Base-by-base conservation (phyloP, 179 eudicot species). In the Nepenthes alata region DNA sequence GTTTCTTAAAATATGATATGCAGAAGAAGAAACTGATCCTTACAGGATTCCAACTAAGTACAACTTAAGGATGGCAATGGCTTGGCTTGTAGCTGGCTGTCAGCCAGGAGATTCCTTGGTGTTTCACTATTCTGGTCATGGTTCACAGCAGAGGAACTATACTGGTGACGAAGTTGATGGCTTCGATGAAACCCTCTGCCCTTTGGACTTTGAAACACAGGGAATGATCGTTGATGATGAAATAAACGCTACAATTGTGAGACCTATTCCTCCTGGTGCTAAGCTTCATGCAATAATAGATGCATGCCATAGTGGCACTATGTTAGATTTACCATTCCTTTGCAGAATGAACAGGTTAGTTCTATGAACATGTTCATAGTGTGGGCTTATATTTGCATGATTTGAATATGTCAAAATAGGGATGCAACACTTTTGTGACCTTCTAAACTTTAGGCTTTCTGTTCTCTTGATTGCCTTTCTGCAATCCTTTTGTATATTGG, bases 141-240 rank as follows among this genome's bases (percentile, higher is more conserved):
- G 98, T 61, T 89, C 95, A 63, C 81, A 81, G 34, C 94, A 89
- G 67, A 76, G 83, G 72, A 81, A 85, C 72, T 72, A 74, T 60
- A 85, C 66, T 15, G 93, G 95, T 14, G 95, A 89, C 66, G 95
- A 93, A 82, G 72, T 78, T 66, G 95, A 89, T 78, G 97, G 98
- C 55, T 89, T 83, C 72, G 98, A 93, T 72, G 97, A 89, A 80
- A 87, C 98, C 47, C 68, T 93, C 38, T 87, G 98, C 54, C 98
- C 98, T 57, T 67, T 93, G 68, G 98, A 93, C 71, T 93, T 86
- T 66, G 95, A 93, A 75, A 85, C 93, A 37, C 88, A 82, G 69
- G 98, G 98, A 45, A 89, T 89, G 97, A 83, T 93, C 71, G 84
- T 89, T 14, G 97, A 93, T 72, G 97, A 93, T 79, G 98, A 93